Percentiles rank a stretch among this genome's conserved stretches.
These are phyloP conservation scores for Sugiyamaella neomexicana DNA, from an alignment of 1,139 yeast species.

Conservation along the genomic window DNA sequence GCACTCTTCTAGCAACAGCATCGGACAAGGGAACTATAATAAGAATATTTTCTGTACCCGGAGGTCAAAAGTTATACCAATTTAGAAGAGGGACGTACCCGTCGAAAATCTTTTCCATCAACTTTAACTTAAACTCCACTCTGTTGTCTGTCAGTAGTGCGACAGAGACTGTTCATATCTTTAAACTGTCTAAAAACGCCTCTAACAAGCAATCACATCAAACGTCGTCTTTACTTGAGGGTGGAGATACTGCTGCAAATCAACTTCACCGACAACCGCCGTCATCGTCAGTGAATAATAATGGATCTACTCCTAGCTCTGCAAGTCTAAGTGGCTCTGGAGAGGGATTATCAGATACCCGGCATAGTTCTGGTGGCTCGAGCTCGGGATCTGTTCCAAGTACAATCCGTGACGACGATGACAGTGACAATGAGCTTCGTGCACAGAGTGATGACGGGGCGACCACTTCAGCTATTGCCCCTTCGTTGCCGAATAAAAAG, in stretches of 20 bases:
- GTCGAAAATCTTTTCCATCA: slow-evolving; percentile 78
- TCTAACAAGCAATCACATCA: neutral
- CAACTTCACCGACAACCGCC: neutral
- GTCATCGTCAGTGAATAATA: neutral
- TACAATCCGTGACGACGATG: slow-evolving; percentile 3
- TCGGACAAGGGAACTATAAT: slow-evolving; percentile 94
- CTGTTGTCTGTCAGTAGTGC: slow-evolving; percentile 84
- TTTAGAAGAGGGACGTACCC: slow-evolving; percentile 95
- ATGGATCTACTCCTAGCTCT: neutral
- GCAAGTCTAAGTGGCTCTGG: neutral
- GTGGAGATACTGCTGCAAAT: neutral
- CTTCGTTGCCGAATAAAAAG: neutral
- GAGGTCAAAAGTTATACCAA: slow-evolving; percentile 81
- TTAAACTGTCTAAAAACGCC: slow-evolving; percentile 46
- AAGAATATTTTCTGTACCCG: slow-evolving; percentile 79
- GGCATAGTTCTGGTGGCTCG: neutral
- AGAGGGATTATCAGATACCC: neutral
- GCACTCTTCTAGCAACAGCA: slow-evolving; percentile 84
- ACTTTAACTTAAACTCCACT: slow-evolving; percentile 72
- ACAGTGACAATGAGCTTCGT: slow-evolving; percentile 7
- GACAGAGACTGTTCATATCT: slow-evolving; percentile 90
- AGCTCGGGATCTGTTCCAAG: neutral
- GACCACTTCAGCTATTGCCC: neutral
- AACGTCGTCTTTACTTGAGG: neutral
- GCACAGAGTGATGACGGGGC: neutral